Conservation (phyloP, 2,329 filamentous ascomycete genomes). For the Zopfia rhizophila region DNA sequence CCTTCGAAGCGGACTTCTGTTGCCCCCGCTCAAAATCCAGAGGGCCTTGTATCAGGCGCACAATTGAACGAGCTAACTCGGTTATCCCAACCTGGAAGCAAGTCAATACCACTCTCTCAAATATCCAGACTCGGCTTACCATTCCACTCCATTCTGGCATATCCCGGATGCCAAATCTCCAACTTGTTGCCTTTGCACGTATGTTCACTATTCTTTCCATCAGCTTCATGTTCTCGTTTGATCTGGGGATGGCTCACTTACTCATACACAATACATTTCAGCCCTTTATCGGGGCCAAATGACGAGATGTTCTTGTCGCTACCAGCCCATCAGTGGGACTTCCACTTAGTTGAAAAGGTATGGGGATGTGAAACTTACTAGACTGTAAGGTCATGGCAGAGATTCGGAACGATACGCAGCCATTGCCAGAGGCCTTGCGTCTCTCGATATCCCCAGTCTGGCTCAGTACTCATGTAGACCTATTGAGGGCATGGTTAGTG, state of each 20-base stretch:
- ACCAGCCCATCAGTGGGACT: background rate
- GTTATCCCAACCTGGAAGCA: conserved; percentile 9
- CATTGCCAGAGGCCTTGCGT: conserved; percentile 2
- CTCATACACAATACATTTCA: conserved; percentile 9
- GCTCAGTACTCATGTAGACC: conserved; percentile 6
- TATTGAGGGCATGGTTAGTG: too few relatives aligned
- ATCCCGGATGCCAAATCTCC: conserved; percentile 8
- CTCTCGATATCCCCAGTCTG: conserved; percentile 5
- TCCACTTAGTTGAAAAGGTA: too few relatives aligned
- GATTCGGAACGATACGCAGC: background rate
- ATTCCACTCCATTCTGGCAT: conserved; percentile 9
- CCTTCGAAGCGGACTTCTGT: too few relatives aligned
- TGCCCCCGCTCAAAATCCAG: too few relatives aligned
- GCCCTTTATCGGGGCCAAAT: conserved; percentile 7
- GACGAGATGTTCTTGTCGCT: conserved; percentile 12
- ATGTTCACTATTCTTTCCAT: background rate
- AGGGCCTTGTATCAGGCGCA: too few relatives aligned
- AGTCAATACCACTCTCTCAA: too few relatives aligned
- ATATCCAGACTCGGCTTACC: conserved; percentile 4
- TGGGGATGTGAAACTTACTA: too few relatives aligned
- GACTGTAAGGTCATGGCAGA: background rate
- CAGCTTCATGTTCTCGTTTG: too few relatives aligned
- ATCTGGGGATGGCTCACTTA: background rate
- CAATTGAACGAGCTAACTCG: conserved; percentile 4
- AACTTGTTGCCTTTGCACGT: conserved; percentile 1